Percentiles rank a stretch among this genome's conserved stretches.
These are phyloP conservation scores for Bidens hawaiensis DNA, from an alignment of 140 eudicot genomes.

Conservation along the genomic window DNA sequence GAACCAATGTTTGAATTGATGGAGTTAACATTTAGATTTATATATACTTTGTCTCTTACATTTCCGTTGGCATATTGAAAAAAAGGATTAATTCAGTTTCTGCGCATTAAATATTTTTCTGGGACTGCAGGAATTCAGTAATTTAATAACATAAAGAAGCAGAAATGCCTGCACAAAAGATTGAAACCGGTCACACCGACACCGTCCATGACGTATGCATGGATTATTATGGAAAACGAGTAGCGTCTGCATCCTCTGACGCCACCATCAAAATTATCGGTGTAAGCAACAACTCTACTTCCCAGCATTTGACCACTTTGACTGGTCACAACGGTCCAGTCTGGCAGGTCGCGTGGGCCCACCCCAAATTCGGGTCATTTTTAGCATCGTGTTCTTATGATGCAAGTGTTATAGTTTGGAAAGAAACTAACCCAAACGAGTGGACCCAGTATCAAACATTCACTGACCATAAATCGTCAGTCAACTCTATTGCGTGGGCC, in stretches of 20 bases:
- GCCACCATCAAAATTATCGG: constrained; percentile 66
- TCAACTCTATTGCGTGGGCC: constrained; percentile 85
- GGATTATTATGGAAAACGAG: constrained; percentile 46
- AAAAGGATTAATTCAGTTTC: not conserved
- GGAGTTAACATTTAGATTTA: too few relatives aligned
- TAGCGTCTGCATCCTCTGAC: constrained; percentile 79
- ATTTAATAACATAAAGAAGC: not conserved
- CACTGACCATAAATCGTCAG: constrained; percentile 77
- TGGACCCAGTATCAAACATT: constrained; percentile 72
- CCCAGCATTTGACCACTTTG: constrained; percentile 82
- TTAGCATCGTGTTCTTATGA: constrained; percentile 64
- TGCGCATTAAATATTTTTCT: not conserved
- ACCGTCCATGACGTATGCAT: constrained; percentile 74
- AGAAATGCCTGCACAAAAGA: constrained; percentile 81
- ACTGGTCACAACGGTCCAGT: constrained; percentile 41
- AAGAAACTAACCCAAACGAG: constrained; percentile 69
- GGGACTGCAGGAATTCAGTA: constrained; percentile 19
- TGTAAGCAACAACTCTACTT: too few relatives aligned
- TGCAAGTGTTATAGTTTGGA: constrained; percentile 73
- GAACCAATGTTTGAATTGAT: not conserved
- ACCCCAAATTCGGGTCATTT: constrained; percentile 27
- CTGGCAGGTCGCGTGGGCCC: constrained; percentile 29
- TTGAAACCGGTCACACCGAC: constrained; percentile 80
- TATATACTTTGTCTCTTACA: not conserved
- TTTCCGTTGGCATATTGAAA: not conserved